Percentiles rank a stretch among this genome's conserved stretches.
phyloP scores from a whole-genome alignment of 2,329 filamentous ascomycete species.

The Aspergillus brunneoviolaceus region DNA sequence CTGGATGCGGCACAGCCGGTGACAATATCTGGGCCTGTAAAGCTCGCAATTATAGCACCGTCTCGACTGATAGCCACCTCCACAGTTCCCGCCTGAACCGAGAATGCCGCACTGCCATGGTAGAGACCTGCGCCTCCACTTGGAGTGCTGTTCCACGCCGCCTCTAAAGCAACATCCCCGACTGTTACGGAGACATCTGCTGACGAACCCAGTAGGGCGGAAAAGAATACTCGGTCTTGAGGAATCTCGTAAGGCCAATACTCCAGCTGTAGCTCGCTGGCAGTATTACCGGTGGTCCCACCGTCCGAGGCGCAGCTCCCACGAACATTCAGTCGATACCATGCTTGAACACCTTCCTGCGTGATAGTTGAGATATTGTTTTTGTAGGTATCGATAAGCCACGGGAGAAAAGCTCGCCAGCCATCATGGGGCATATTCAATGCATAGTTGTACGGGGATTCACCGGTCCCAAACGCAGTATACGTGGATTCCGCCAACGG shows the following conservation, averaged over 20 bases:
- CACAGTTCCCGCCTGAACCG: not conserved
- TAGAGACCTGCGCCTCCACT: conserved; percentile 31
- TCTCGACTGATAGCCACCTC: conserved; percentile 5
- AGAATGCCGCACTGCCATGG: conserved; percentile 25
- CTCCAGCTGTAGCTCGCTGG: conserved; percentile 22
- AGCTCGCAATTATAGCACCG: not conserved
- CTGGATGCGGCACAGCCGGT: not conserved
- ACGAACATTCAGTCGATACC: conserved; percentile 24
- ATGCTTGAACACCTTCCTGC: conserved; percentile 23
- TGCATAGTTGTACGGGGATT: conserved; percentile 43
- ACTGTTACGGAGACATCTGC: conserved; percentile 31
- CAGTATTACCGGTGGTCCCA: conserved; percentile 29
- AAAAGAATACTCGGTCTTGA: conserved; percentile 24
- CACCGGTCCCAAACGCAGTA: conserved; percentile 25
- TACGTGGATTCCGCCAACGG: conserved; percentile 44
- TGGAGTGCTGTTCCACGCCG: conserved; percentile 26
- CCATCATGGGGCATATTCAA: conserved; percentile 28
- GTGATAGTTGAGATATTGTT: conserved; percentile 18
- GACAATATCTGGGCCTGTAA: not conserved
- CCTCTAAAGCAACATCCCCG: conserved; percentile 20
- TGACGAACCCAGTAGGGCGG: conserved; percentile 34
- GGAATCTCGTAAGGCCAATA: conserved; percentile 16
- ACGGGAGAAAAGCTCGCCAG: conserved; percentile 35
- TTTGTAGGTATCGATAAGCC: conserved; percentile 37
- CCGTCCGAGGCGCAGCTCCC: conserved; percentile 19